Evolutionary conservation across 2,329 filamentous ascomycete species (phyloP).

Genomic region (Aspergillus pseudotamarii): DNA sequence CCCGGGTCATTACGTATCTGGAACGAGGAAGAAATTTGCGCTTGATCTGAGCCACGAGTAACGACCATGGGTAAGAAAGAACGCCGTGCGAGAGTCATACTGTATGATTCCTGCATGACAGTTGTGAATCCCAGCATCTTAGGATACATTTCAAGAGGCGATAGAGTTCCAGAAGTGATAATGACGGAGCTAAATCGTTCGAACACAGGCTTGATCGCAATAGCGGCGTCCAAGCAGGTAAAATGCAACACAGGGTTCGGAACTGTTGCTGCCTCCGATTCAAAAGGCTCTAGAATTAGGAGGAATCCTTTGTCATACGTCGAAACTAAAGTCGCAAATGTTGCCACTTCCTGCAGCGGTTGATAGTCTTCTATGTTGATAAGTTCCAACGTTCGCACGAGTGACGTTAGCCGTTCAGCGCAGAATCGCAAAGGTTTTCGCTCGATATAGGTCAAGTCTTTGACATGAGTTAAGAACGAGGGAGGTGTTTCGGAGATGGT

Average conservation of each 20-base stretch:
- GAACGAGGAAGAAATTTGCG: constrained; percentile 88
- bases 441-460: constrained; percentile 96
- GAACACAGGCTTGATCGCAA: constrained; percentile 96
- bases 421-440: constrained; percentile 92
- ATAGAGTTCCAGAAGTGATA: constrained; percentile 96
- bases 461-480: constrained; percentile 89
- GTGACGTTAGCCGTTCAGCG: constrained; percentile 88
- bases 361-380: constrained; percentile 99
- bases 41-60: constrained; percentile 91
- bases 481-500: constrained; percentile 96
- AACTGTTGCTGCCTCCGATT: constrained; percentile 92
- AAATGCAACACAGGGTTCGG: constrained; percentile 97
- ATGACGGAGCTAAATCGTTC: constrained; percentile 97
- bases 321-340: constrained; percentile 91
- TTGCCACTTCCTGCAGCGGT: constrained; percentile 93
- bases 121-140: constrained; percentile 95
- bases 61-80: constrained; percentile 99
- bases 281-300: constrained; percentile 94
- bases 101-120: constrained; percentile 94
- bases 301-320: constrained; percentile 97
- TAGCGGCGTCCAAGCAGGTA: constrained; percentile 93
- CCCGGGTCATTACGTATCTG: constrained; percentile 93
- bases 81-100: constrained; percentile 88
- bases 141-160: constrained; percentile 96
- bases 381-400: constrained; percentile 91